phyloP scores from a whole-genome alignment of 306 rosid genomes.

The Heteromeles arbutifolia region DNA sequence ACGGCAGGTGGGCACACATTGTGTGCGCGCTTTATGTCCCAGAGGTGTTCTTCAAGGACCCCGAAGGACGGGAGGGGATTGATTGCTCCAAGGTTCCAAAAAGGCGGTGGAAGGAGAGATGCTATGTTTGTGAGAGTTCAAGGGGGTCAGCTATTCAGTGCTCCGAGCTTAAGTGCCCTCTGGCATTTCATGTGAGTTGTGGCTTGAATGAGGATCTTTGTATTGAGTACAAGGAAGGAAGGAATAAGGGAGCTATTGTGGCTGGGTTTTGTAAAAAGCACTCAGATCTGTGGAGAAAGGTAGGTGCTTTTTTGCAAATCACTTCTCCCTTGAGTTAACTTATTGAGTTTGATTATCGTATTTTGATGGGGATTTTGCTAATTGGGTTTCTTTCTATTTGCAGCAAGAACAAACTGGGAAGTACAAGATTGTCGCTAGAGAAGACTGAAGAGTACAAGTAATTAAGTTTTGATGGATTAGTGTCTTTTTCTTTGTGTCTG shows the following conservation, averaged over 20 bases:
- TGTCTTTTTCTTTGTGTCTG: neutral
- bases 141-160: slow-evolving; percentile 63
- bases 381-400: slow-evolving; percentile 25
- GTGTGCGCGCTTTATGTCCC: slow-evolving; percentile 70
- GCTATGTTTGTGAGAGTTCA: slow-evolving; percentile 43
- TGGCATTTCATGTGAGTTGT: slow-evolving; percentile 68
- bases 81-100: slow-evolving; percentile 61
- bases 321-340: neutral
- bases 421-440: slow-evolving; percentile 73
- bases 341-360: neutral
- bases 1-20: slow-evolving; percentile 62
- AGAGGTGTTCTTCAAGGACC: slow-evolving; percentile 68
- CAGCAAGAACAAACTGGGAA: slow-evolving; percentile 89
- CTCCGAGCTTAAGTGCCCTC: slow-evolving; percentile 56
- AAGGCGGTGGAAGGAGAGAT: slow-evolving; percentile 50
- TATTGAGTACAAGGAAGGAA: slow-evolving; percentile 61
- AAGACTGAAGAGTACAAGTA: slow-evolving; percentile 27
- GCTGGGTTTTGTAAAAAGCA: slow-evolving; percentile 77
- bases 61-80: slow-evolving; percentile 71
- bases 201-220: slow-evolving; percentile 63
- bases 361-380: neutral
- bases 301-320: neutral
- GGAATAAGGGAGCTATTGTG: slow-evolving; percentile 53
- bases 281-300: slow-evolving; percentile 64
- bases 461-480: neutral